These are phyloP conservation scores for Daldinia childiae DNA, from an alignment of 495 filamentous ascomycete species.

Conservation along the genomic window DNA sequence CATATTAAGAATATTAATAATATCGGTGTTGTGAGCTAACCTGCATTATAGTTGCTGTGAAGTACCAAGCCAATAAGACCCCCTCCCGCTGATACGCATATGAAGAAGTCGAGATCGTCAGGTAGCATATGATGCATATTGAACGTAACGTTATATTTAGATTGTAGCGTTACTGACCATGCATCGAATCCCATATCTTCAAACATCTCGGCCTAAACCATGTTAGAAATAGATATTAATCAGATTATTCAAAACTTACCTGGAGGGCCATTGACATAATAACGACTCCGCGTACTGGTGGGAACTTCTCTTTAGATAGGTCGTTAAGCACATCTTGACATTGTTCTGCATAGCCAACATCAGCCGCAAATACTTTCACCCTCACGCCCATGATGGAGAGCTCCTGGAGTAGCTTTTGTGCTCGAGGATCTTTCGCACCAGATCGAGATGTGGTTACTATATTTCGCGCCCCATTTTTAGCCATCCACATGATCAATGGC, in stretches of 20 bases:
- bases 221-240: neutral
- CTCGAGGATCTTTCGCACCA: neutral
- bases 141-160: neutral
- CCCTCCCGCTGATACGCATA: neutral
- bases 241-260: neutral
- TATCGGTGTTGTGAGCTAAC: neutral
- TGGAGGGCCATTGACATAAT: neutral
- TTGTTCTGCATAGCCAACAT: neutral
- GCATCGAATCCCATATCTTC: neutral
- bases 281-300: neutral
- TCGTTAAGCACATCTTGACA: neutral
- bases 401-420: neutral
- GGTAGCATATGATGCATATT: neutral
- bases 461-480: neutral
- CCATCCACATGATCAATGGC: neutral
- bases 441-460: neutral
- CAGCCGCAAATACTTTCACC: neutral
- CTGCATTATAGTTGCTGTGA: neutral
- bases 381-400: neutral
- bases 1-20: neutral
- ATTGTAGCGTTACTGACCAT: neutral
- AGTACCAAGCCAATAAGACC: neutral
- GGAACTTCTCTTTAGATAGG: neutral
- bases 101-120: neutral
- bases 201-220: neutral